These are phyloP conservation scores for Pseudogymnoascus sp. DNA, from an alignment of 2,329 filamentous ascomycete species.

Conservation along the genomic window DNA sequence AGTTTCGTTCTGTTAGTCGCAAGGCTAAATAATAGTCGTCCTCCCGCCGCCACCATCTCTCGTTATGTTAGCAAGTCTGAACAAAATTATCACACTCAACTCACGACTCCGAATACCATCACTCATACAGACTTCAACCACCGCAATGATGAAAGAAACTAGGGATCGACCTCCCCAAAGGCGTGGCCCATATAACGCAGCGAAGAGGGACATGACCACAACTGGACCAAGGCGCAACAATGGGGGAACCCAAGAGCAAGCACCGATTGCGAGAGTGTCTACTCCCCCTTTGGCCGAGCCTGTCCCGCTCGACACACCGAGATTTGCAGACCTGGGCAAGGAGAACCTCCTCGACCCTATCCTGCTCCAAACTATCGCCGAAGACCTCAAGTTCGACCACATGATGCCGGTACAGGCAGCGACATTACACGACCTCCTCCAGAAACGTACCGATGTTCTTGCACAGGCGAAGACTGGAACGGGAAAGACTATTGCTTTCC, in stretches of 20 bases:
- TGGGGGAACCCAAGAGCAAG: not conserved
- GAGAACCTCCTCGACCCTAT: constrained; percentile 37
- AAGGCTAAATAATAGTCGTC: constrained; percentile 8
- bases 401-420: constrained; percentile 92
- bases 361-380: constrained; percentile 51
- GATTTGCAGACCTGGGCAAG: constrained; percentile 38
- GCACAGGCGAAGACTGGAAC: constrained; percentile 96
- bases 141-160: constrained; percentile 8
- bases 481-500: constrained; percentile 90
- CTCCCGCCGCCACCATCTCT: not conserved
- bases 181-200: not conserved
- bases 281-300: constrained; percentile 31
- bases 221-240: constrained; percentile 8
- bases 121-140: not conserved
- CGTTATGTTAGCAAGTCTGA: constrained; percentile 6
- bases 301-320: constrained; percentile 37
- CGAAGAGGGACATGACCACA: constrained; percentile 4
- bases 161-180: constrained; percentile 6
- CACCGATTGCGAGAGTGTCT: constrained; percentile 19
- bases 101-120: not conserved
- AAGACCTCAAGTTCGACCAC: constrained; percentile 64
- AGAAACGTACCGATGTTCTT: constrained; percentile 57
- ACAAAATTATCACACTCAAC: not conserved
- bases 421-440: constrained; percentile 73
- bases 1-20: not conserved